Percentiles rank a stretch among this genome's conserved stretches.
Conservation (phyloP, 352 stramenopile genomes). For the Phytophthora fragariae region DNA sequence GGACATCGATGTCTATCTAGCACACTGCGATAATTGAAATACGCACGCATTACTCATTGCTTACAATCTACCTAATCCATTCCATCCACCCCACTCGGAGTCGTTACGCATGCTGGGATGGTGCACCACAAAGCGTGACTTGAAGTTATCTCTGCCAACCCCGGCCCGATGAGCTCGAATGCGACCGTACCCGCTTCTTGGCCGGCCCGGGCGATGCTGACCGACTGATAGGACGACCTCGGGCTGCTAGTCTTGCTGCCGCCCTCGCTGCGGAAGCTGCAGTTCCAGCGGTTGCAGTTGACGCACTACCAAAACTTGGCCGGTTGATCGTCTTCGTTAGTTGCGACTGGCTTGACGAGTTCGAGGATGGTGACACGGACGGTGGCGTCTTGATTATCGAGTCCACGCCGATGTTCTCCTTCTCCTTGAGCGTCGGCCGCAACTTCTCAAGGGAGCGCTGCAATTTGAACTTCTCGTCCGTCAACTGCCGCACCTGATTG, state of each 20-base stretch:
- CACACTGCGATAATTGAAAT: conserved; percentile 22
- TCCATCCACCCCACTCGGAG: conserved; percentile 16
- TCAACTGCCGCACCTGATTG: conserved; percentile 71
- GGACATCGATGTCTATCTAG: conserved; percentile 19
- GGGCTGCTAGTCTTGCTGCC: conserved; percentile 33
- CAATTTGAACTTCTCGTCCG: conserved; percentile 70
- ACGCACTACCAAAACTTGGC: conserved; percentile 31
- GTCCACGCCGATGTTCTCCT: conserved; percentile 68
- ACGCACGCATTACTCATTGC: conserved; percentile 21
- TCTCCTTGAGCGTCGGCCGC: conserved; percentile 63
- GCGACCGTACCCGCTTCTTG: conserved; percentile 52
- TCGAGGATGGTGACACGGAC: conserved; percentile 30
- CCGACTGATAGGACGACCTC: conserved; percentile 27
- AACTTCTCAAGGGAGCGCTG: conserved; percentile 58
- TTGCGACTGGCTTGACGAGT: conserved; percentile 15
- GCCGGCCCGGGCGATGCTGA: conserved; percentile 42
- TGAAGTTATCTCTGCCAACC: conserved; percentile 42
- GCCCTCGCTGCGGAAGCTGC: conserved; percentile 30
- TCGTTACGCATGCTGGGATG: conserved; percentile 40
- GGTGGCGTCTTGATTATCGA: conserved; percentile 31
- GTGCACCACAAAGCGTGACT: conserved; percentile 16
- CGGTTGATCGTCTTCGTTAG: conserved; percentile 19
- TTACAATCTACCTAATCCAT: conserved; percentile 30
- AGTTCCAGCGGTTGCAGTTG: conserved; percentile 31
- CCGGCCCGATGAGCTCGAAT: conserved; percentile 30